Conservation (phyloP, 164 flowering plant genomes). For the Aristolochia contorta region DNA sequence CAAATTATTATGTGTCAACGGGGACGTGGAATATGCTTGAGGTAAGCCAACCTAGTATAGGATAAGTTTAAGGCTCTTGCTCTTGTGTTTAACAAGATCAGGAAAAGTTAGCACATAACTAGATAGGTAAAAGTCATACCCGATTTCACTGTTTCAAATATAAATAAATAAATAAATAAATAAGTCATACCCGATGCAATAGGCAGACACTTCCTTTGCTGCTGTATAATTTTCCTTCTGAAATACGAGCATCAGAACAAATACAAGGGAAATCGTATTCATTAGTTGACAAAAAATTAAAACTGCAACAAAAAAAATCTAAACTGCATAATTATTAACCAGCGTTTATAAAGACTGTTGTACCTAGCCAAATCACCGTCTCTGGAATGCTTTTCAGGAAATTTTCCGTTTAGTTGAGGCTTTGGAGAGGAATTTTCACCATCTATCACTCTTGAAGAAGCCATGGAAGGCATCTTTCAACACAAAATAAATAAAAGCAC, state of each 20-base stretch:
- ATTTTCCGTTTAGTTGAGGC: constrained; percentile 1
- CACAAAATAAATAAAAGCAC: not conserved
- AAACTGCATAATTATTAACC: not conserved
- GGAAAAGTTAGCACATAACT: too few relatives aligned
- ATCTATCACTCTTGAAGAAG: not conserved
- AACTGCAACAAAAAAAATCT: not conserved
- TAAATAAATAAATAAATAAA: too few relatives aligned
- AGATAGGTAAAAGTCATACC: too few relatives aligned
- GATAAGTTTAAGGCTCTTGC: too few relatives aligned
- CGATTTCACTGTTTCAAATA: too few relatives aligned
- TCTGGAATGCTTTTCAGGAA: not conserved
- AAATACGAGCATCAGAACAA: constrained; percentile 1
- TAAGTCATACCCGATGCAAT: constrained; percentile 59
- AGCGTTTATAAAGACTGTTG: not conserved
- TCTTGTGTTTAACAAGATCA: too few relatives aligned
- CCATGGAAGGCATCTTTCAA: constrained; percentile 9
- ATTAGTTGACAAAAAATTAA: not conserved
- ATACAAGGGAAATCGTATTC: not conserved
- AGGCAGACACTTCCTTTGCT: constrained; percentile 69
- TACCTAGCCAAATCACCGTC: constrained; percentile 2
- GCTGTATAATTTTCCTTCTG: constrained; percentile 48
- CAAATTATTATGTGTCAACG: too few relatives aligned
- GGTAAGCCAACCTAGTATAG: too few relatives aligned
- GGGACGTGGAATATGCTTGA: too few relatives aligned
- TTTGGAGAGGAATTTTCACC: constrained; percentile 4